phyloP scores from a whole-genome alignment of 2,329 filamentous ascomycete species.

The Aspergillus quadricinctus region DNA sequence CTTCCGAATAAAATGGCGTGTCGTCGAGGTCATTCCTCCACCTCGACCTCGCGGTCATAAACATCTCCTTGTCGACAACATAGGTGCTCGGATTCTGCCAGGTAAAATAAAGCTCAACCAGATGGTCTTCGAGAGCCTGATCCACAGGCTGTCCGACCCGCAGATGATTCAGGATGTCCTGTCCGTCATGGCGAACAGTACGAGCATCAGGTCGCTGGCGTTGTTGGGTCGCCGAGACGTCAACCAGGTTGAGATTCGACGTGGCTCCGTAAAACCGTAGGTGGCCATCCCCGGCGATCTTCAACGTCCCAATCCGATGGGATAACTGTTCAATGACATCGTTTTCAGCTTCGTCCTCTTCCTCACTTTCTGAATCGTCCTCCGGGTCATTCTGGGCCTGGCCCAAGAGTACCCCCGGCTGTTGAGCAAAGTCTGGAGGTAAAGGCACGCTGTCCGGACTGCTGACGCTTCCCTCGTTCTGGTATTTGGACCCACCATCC shows the following conservation, averaged over 20 bases:
- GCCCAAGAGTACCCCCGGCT: constrained; percentile 18
- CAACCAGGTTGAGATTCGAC: constrained; percentile 42
- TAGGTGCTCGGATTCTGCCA: constrained; percentile 48
- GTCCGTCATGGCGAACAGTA: constrained; percentile 36
- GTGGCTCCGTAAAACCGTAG: constrained; percentile 44
- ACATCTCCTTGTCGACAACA: constrained; percentile 43
- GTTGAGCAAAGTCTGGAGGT: constrained; percentile 24
- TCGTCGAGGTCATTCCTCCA: constrained; percentile 37
- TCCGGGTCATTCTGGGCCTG: constrained; percentile 20
- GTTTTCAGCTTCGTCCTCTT: constrained; percentile 36
- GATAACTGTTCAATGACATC: constrained; percentile 43
- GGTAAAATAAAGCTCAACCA: constrained; percentile 44
- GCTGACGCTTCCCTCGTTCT: constrained; percentile 19
- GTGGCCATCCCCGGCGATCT: constrained; percentile 41
- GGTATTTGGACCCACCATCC: constrained; percentile 15
- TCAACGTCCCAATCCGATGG: constrained; percentile 42
- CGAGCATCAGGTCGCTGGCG: constrained; percentile 35
- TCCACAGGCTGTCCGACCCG: constrained; percentile 40
- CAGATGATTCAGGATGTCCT: constrained; percentile 39
- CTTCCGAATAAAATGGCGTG: constrained; percentile 39
- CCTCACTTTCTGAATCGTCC: constrained; percentile 31
- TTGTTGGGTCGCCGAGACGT: constrained; percentile 33
- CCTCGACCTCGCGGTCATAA: constrained; percentile 28
- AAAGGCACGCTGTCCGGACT: constrained; percentile 23
- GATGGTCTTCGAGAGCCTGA: constrained; percentile 40